Evolutionary conservation across 2,329 filamentous ascomycete genomes (phyloP).

Genomic region (Curvularia sp.): DNA sequence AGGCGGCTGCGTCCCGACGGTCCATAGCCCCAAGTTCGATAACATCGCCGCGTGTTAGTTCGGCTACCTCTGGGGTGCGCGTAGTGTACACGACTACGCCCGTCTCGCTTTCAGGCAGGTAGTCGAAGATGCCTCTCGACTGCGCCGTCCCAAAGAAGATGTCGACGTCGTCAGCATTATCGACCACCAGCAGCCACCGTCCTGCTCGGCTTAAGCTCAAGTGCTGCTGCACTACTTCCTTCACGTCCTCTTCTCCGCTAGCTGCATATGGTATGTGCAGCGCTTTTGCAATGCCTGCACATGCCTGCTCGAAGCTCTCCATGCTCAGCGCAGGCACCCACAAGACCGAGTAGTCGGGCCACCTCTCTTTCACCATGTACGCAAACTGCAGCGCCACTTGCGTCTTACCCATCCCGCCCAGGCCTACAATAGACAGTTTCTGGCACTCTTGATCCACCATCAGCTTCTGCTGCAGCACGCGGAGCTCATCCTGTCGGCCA

Average conservation of each 20-base stretch:
- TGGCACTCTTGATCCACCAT: too few relatives aligned
- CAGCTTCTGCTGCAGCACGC: too few relatives aligned
- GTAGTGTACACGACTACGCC: constrained; percentile 20
- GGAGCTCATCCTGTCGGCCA: too few relatives aligned
- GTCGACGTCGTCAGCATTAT: constrained; percentile 19
- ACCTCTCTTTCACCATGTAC: too few relatives aligned
- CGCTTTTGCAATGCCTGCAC: too few relatives aligned
- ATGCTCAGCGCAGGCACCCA: too few relatives aligned
- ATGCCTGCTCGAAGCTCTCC: too few relatives aligned
- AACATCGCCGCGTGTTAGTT: constrained; percentile 19
- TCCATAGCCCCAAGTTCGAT: constrained; percentile 8
- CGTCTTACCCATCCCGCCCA: too few relatives aligned
- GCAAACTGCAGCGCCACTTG: too few relatives aligned
- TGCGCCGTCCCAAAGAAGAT: constrained; percentile 17
- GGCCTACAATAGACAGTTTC: too few relatives aligned
- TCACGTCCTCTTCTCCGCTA: constrained; percentile 24
- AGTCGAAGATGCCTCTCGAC: constrained; percentile 18
- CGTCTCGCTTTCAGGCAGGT: constrained; percentile 19
- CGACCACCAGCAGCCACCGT: constrained; percentile 20
- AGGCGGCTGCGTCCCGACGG: constrained; percentile 9
- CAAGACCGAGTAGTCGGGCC: too few relatives aligned
- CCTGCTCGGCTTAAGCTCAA: constrained; percentile 28
- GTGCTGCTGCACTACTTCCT: constrained; percentile 30
- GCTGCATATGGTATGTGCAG: not conserved
- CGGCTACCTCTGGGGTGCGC: constrained; percentile 17